Percentiles rank a stretch among this genome's conserved stretches.
Conservation (phyloP, 2,329 filamentous ascomycete genomes). For the Aureobasidium pullulans region DNA sequence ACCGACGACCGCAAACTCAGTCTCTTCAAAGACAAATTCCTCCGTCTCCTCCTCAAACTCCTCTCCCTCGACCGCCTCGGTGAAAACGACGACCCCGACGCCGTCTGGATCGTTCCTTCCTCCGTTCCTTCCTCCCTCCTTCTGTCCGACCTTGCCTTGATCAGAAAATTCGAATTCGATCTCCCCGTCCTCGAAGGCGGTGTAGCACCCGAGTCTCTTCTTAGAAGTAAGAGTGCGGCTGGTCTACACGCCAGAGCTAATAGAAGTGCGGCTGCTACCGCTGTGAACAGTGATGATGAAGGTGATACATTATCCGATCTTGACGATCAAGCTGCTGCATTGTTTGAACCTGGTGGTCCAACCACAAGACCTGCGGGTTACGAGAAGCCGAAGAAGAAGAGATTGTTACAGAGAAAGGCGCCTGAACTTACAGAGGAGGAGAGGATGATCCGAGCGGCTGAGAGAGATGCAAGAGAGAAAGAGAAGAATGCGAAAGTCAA, state of each 20-base stretch:
- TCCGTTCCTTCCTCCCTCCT: constrained; percentile 57
- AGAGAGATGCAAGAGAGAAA: constrained; percentile 59
- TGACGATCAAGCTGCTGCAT: constrained; percentile 36
- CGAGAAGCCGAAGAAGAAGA: constrained; percentile 52
- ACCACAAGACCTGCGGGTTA: constrained; percentile 33
- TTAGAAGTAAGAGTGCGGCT: constrained; percentile 61
- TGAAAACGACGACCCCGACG: constrained; percentile 64
- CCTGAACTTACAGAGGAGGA: constrained; percentile 57
- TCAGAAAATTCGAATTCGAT: constrained; percentile 70
- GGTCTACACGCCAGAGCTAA: constrained; percentile 10
- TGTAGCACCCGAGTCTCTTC: constrained; percentile 64
- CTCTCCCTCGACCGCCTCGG: constrained; percentile 61
- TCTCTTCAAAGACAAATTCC: constrained; percentile 82
- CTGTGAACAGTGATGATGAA: constrained; percentile 16
- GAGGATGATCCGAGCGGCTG: constrained; percentile 51
- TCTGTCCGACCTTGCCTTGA: constrained; percentile 60
- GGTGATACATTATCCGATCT: constrained; percentile 8
- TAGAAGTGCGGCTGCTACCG: background rate
- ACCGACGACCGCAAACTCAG: constrained; percentile 60
- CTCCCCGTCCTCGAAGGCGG: constrained; percentile 73
- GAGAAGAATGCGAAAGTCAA: constrained; percentile 77
- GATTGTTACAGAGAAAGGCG: constrained; percentile 38
- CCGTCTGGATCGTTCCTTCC: constrained; percentile 70
- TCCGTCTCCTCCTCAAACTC: constrained; percentile 76
- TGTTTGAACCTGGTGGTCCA: constrained; percentile 65